Evolutionary conservation across 2,329 filamentous ascomycete genomes (phyloP).

Genomic region (Didymosphaeria variabile): DNA sequence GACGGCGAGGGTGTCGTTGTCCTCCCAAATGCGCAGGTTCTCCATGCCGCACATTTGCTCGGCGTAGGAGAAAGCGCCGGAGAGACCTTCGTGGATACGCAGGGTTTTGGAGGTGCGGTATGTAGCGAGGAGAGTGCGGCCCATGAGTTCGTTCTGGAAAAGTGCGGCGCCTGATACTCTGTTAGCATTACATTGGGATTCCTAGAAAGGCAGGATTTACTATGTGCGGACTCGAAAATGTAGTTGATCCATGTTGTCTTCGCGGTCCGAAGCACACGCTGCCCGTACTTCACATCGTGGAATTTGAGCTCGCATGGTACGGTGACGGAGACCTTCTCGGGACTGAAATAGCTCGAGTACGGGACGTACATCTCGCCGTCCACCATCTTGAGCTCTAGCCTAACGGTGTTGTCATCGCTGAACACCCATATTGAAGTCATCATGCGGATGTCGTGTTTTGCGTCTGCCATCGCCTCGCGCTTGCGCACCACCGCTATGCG

Average conservation of each 20-base stretch:
- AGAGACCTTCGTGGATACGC: constrained; percentile 55
- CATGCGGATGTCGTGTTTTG: constrained; percentile 41
- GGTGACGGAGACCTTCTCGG: constrained; percentile 55
- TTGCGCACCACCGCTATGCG: constrained; percentile 56
- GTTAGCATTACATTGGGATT: constrained; percentile 6
- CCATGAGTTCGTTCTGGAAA: constrained; percentile 59
- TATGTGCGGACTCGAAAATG: constrained; percentile 47
- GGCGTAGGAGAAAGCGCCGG: constrained; percentile 54
- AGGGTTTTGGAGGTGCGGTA: constrained; percentile 56
- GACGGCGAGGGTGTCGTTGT: constrained; percentile 53
- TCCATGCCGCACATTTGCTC: constrained; percentile 61
- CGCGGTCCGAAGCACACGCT: constrained; percentile 41
- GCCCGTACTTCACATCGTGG: constrained; percentile 50
- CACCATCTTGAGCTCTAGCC: constrained; percentile 55
- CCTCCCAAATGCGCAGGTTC: constrained; percentile 57
- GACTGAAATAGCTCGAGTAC: constrained; percentile 56
- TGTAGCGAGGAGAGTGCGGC: constrained; percentile 53
- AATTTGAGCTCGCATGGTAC: constrained; percentile 51
- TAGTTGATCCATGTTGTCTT: constrained; percentile 59
- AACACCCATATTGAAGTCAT: constrained; percentile 58
- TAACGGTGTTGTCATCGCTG: constrained; percentile 52
- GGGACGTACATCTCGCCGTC: constrained; percentile 55
- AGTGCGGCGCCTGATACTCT: constrained; percentile 41
- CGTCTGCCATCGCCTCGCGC: constrained; percentile 49
- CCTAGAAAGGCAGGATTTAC: constrained; percentile 20